Base-by-base conservation (phyloP, 1,284 basidiomycete genomes). In the Mycena citricolor region DNA sequence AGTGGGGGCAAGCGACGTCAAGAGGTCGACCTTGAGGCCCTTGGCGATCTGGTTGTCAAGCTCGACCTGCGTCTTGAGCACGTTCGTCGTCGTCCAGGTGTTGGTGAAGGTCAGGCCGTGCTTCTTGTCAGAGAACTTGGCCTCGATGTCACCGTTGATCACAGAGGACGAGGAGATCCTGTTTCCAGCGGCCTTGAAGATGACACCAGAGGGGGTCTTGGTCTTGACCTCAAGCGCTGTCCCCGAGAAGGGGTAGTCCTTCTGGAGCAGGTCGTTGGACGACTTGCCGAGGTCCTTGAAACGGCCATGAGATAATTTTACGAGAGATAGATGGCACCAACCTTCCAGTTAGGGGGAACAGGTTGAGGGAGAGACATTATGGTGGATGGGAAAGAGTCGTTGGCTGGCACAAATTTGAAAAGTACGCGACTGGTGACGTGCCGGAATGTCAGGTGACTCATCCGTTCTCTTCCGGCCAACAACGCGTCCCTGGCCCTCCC, bases 1-100 rank as follows among this genome's bases (percentile, higher is more conserved):
- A 60, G 90, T 84, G 45, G 97, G 94, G 60, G 86, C 76, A 57
- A 99, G 80, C 45, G 86, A 81, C 56, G 92, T 87, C 64, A 78
- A 79, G 51, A 97, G 69, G 70, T 98, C 95, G 62, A 99, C 77
- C 79, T 99, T 99, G 71, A 99, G 83, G 57, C 94, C 95, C 74
- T 94, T 92, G 61, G 94, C 93, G 64, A 99, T 84, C 74, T 94
- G 88, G 81, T 97, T 95, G 73, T 98, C 94, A 63, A 98, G 78
- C 80, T 99, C 97, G 56, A 99, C 71, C 70, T 90, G 84, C 61
- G 88, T 89, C 70, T 86, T 86, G 71, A 98, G 86, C 63, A 88
- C 70, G 76, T 97, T 97, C 66, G 83, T 67, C 62, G 94, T 97
- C 49, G 92, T 93, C 97, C 97, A 99, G 48, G 88, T 82, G 73